Percentiles rank a stretch among this genome's conserved stretches.
Conservation (phyloP, 1,139 yeast species). For the Wickerhamomyces sp. region DNA sequence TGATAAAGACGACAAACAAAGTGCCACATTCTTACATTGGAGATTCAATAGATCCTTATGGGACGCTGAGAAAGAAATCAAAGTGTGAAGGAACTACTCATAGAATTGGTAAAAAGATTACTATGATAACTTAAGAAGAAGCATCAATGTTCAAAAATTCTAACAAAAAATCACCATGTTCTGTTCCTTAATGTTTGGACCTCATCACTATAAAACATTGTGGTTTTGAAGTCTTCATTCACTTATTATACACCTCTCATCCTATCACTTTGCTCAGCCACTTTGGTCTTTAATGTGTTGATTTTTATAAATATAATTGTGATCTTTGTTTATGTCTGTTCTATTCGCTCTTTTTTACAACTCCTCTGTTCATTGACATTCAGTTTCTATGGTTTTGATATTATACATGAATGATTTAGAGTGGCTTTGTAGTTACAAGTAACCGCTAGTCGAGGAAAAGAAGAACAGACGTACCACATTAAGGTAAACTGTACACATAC, state of each 20-base stretch:
- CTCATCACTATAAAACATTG: too few species aligned
- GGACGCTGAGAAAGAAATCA: slow-evolving; percentile 56
- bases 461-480: not conserved
- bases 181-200: too few species aligned
- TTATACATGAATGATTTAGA: not conserved
- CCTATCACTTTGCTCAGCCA: not conserved
- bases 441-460: not conserved
- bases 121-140: too few species aligned
- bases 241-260: not conserved
- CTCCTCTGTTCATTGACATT: too few species aligned
- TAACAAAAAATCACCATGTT: too few species aligned
- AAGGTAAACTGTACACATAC: too few species aligned
- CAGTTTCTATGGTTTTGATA: not conserved
- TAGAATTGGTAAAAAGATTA: too few species aligned
- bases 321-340: too few species aligned
- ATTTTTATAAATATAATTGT: not conserved
- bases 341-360: too few species aligned
- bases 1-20: slow-evolving; percentile 42
- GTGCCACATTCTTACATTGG: slow-evolving; percentile 58
- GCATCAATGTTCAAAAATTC: too few species aligned
- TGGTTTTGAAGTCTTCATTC: not conserved
- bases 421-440: not conserved
- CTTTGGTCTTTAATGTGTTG: not conserved
- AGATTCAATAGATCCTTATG: slow-evolving; percentile 53
- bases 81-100: slow-evolving; percentile 6